Evolutionary conservation across 2,329 filamentous ascomycete genomes (phyloP).

Genomic region (Cercospora zeae-maydis): DNA sequence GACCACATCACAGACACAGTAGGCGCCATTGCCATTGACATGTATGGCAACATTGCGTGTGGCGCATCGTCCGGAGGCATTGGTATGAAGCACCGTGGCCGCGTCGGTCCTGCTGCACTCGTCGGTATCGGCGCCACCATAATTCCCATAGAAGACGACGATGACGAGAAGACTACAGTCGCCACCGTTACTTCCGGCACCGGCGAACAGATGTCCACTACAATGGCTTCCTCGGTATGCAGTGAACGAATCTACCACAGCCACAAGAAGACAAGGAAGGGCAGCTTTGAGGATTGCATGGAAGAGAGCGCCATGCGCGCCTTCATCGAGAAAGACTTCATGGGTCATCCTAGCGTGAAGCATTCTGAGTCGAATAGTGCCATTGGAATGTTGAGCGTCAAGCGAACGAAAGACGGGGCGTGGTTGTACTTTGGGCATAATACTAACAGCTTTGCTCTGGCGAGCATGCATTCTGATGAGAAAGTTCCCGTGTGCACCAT

Average conservation of each 20-base stretch:
- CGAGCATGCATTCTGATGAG: constrained; percentile 81
- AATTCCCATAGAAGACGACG: constrained; percentile 69
- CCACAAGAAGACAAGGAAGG: constrained; percentile 58
- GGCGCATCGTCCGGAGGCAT: constrained; percentile 96
- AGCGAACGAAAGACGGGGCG: constrained; percentile 71
- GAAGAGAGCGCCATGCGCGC: constrained; percentile 68
- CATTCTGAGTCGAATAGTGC: constrained; percentile 78
- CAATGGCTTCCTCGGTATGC: constrained; percentile 82
- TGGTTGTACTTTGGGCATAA: constrained; percentile 95
- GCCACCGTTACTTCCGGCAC: constrained; percentile 90
- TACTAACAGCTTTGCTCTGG: constrained; percentile 79
- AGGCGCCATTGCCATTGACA: constrained; percentile 89
- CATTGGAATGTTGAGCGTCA: constrained; percentile 86
- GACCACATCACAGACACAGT: constrained; percentile 88
- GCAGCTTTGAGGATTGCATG: constrained; percentile 48
- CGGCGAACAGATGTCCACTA: constrained; percentile 96
- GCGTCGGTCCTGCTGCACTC: constrained; percentile 86
- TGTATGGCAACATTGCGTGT: constrained; percentile 80
- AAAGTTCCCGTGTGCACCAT: constrained; percentile 75
- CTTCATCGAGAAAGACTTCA: constrained; percentile 87
- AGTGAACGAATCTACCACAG: constrained; percentile 74
- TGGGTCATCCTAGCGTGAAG: constrained; percentile 80
- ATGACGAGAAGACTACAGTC: constrained; percentile 66
- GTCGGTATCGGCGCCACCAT: constrained; percentile 89
- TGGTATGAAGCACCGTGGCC: constrained; percentile 93